Percentiles rank a stretch among this genome's conserved stretches.
These are phyloP conservation scores for Candida sojae DNA, from an alignment of 1,139 yeast species.

Conservation along the genomic window DNA sequence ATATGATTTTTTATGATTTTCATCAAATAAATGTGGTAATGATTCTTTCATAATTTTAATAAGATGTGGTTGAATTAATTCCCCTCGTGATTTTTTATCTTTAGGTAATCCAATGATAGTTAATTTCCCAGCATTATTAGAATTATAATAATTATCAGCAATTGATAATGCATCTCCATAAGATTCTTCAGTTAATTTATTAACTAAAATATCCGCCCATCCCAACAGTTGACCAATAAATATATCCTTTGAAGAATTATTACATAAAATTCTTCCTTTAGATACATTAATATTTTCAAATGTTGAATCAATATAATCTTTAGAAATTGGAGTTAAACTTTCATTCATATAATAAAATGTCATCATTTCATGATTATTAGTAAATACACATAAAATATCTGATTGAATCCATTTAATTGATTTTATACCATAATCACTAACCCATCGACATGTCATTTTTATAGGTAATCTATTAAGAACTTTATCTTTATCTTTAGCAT, in stretches of 20 bases:
- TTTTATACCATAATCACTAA: constrained; percentile 38
- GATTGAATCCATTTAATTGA: constrained; percentile 63
- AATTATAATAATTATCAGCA: constrained; percentile 54
- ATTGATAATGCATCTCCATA: constrained; percentile 57
- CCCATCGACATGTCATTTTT: constrained; percentile 48
- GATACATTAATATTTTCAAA: constrained; percentile 23
- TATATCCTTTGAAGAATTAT: constrained; percentile 20
- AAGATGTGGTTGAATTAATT: constrained; percentile 55
- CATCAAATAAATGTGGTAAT: constrained; percentile 36
- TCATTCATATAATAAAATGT: constrained; percentile 12
- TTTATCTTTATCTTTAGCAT: constrained; percentile 42
- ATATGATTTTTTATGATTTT: constrained; percentile 6
- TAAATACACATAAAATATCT: constrained; percentile 45
- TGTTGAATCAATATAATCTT: constrained; percentile 6
- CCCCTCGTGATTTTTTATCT: constrained; percentile 42
- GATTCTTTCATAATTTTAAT: constrained; percentile 58
- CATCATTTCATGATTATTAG: constrained; percentile 12
- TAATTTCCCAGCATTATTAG: constrained; percentile 48
- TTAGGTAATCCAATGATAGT: constrained; percentile 56
- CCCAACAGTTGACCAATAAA: constrained; percentile 58
- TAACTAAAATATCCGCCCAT: constrained; percentile 72
- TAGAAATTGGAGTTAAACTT: constrained; percentile 5
- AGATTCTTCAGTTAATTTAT: constrained; percentile 46
- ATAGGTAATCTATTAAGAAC: constrained; percentile 40
- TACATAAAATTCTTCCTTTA: constrained; percentile 25